Conservation (phyloP, 2,329 filamentous ascomycete genomes). For the Cryphonectria parasitica region DNA sequence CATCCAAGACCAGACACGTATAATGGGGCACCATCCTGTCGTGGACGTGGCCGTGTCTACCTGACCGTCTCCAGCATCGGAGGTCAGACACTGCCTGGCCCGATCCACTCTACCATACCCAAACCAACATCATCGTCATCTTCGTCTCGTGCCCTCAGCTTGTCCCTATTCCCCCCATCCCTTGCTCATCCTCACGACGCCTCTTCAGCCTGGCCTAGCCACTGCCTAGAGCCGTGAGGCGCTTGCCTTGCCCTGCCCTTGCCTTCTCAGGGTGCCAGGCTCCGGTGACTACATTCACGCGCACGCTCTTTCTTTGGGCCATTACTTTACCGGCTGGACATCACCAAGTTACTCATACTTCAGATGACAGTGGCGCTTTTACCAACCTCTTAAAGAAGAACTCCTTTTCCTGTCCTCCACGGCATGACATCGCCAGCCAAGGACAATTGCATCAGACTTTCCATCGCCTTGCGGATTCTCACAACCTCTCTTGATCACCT, state of each 20-base stretch:
- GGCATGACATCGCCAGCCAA: conserved; percentile 28
- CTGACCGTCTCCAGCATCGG: conserved; percentile 27
- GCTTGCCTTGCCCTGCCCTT: conserved; percentile 14
- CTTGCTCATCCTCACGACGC: conserved; percentile 1
- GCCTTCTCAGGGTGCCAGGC: conserved; percentile 18
- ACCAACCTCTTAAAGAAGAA: conserved; percentile 18
- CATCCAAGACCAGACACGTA: conserved; percentile 31
- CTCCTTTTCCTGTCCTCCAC: conserved; percentile 11
- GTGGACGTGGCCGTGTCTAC: conserved; percentile 26
- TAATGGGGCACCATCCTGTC: conserved; percentile 24
- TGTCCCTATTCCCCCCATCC: background rate
- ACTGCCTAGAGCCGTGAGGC: conserved; percentile 27
- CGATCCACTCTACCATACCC: conserved; percentile 5
- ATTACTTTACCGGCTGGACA: conserved; percentile 15
- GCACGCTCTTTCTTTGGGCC: conserved; percentile 7
- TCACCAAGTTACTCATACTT: conserved; percentile 29
- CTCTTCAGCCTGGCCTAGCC: conserved; percentile 23
- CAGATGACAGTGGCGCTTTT: conserved; percentile 23
- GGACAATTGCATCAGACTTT: conserved; percentile 26
- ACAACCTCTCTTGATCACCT: conserved; percentile 1
- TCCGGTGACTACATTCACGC: conserved; percentile 24
- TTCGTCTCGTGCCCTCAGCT: conserved; percentile 12
- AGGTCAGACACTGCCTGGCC: conserved; percentile 28
- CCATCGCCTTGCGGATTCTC: conserved; percentile 27
- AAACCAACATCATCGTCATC: conserved; percentile 18